Evolutionary conservation across 2,329 filamentous ascomycete genomes (phyloP).

Genomic region (Mycogone perniciosa): DNA sequence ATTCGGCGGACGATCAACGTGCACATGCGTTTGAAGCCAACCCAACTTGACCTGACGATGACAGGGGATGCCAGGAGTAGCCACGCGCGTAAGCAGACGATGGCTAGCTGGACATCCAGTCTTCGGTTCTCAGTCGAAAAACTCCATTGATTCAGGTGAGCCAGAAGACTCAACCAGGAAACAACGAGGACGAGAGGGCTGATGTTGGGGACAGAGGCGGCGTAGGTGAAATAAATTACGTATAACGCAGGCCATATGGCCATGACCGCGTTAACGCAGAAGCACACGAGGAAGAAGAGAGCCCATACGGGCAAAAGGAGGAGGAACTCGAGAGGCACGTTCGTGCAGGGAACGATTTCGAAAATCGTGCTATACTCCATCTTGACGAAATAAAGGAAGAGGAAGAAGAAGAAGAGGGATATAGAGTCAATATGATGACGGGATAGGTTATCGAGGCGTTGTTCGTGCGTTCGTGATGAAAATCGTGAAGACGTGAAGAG

Average conservation of each 20-base stretch:
- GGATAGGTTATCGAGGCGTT: no score
- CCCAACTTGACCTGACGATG: slow-evolving; percentile 6
- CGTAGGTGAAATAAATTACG: slow-evolving; percentile 3
- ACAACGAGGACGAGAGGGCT: slow-evolving; percentile 4
- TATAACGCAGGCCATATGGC: slow-evolving; percentile 1
- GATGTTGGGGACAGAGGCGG: slow-evolving; percentile 2
- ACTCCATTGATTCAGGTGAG: slow-evolving; percentile 6
- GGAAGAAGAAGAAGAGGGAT: background rate
- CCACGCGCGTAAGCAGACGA: slow-evolving; percentile 9
- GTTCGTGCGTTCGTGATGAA: no score
- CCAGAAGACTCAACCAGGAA: slow-evolving; percentile 9
- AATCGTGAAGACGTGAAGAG: background rate
- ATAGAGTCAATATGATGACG: background rate
- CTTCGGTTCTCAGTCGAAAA: slow-evolving; percentile 6
- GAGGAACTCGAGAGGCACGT: background rate
- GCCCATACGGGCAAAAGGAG: slow-evolving; percentile 2
- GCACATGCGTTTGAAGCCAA: background rate
- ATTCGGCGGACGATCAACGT: slow-evolving; percentile 7
- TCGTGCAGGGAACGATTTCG: slow-evolving; percentile 4
- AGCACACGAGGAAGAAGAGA: slow-evolving; percentile 1
- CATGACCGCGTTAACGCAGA: slow-evolving; percentile 1
- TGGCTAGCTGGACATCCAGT: slow-evolving; percentile 5
- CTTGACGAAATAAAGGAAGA: slow-evolving; percentile 1
- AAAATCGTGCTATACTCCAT: slow-evolving; percentile 10
- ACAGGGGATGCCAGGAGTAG: slow-evolving; percentile 7